Conservation (phyloP, 225 moss, liverwort and hornwort species). For the Anthoceros angustus region DNA sequence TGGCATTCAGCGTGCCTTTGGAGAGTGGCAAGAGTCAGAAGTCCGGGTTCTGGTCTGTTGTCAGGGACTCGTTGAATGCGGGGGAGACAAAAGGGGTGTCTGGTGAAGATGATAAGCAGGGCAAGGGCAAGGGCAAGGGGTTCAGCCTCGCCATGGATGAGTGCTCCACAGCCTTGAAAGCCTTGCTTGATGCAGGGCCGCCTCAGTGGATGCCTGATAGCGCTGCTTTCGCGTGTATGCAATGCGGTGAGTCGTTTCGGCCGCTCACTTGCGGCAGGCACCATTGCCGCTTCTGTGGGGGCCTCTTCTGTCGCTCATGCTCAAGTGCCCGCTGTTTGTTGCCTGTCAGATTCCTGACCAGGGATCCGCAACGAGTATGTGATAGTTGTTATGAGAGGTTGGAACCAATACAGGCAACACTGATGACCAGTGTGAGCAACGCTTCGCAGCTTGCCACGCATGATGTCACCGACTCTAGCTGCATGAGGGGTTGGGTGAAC, state of each 20-base stretch:
- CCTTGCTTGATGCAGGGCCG: background rate
- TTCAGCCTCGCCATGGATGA: background rate
- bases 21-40: background rate
- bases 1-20: background rate
- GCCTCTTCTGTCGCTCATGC: background rate
- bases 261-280: constrained; percentile 5
- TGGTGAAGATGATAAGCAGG: background rate
- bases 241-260: constrained; percentile 1
- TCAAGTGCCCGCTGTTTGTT: background rate
- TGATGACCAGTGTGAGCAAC: constrained; percentile 83
- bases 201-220: constrained; percentile 5
- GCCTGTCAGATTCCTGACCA: constrained; percentile 9
- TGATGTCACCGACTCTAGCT: constrained; percentile 91
- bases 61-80: background rate
- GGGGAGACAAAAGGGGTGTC: background rate
- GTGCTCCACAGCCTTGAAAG: background rate
- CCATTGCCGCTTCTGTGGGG: constrained; percentile 4
- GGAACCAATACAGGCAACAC: constrained; percentile 76
- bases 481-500: constrained; percentile 96
- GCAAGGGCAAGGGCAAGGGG: background rate
- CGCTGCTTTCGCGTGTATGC: constrained; percentile 1
- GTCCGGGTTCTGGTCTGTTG: too few relatives aligned
- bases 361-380: constrained; percentile 79
- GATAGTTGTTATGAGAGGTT: constrained; percentile 84
- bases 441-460: constrained; percentile 88